These are phyloP conservation scores for Colletotrichum chlorophyti DNA, from an alignment of 2,329 filamentous ascomycete species.

Conservation along the genomic window DNA sequence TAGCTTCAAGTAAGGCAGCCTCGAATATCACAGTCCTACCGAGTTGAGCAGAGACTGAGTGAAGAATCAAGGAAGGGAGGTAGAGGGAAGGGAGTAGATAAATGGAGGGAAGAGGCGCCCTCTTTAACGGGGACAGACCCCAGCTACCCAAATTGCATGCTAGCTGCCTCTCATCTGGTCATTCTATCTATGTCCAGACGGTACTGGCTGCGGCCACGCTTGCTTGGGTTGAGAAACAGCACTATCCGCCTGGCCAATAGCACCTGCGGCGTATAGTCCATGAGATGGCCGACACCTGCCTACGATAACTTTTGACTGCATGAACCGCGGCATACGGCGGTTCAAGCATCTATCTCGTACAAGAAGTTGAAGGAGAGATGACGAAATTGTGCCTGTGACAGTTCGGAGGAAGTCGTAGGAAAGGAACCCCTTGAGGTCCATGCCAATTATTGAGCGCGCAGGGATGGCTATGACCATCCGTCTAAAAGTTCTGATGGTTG, in stretches of 20 bases:
- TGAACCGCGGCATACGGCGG: background rate
- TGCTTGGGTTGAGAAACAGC: background rate
- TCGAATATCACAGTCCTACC: too few relatives aligned
- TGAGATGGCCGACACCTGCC: background rate
- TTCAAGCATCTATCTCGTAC: background rate
- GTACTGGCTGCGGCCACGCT: background rate
- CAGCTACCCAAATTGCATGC: background rate
- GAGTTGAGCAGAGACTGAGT: too few relatives aligned
- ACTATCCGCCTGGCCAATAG: conserved; percentile 1
- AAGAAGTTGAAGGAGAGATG: conserved; percentile 12
- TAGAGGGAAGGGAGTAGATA: background rate
- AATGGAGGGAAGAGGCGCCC: background rate
- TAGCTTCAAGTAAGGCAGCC: too few relatives aligned
- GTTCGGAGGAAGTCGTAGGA: background rate
- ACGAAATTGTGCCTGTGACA: conserved; percentile 7
- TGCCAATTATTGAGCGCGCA: conserved; percentile 17
- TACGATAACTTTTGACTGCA: conserved; percentile 11
- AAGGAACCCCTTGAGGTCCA: conserved; percentile 1
- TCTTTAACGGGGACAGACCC: background rate
- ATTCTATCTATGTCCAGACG: background rate
- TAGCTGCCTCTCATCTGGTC: too few relatives aligned
- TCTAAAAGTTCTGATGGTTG: conserved; percentile 6
- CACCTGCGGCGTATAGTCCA: background rate
- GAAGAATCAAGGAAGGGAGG: too few relatives aligned
- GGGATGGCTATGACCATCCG: conserved; percentile 24